Conservation (phyloP, 306 rosid genomes). For the Rosa persica region DNA sequence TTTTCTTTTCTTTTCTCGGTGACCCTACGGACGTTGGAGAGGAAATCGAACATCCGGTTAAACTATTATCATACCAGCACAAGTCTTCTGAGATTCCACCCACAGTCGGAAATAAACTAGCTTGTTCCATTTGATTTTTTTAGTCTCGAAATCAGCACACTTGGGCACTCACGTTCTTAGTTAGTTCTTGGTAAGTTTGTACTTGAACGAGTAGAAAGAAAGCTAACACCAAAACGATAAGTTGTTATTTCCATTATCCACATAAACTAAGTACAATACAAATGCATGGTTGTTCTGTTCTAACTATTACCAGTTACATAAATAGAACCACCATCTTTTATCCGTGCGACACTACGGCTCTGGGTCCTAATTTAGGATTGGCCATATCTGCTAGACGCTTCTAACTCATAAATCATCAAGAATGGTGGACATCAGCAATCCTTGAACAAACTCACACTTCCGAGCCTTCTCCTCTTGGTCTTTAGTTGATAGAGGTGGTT, state of each 20-base stretch:
- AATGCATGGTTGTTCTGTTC: conserved; percentile 37
- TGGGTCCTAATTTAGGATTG: conserved; percentile 24
- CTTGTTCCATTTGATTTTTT: background rate
- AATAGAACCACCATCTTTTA: conserved; percentile 30
- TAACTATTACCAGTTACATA: conserved; percentile 41
- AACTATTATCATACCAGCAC: no score
- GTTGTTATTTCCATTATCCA: conserved; percentile 48
- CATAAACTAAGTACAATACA: conserved; percentile 34
- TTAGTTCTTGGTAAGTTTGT: background rate
- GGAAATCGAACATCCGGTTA: no score
- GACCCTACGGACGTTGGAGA: no score
- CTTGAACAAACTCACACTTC: conserved; percentile 74
- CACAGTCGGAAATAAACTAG: no score
- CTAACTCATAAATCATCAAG: conserved; percentile 55
- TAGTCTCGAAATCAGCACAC: background rate
- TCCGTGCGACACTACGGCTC: conserved; percentile 21
- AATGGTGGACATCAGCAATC: conserved; percentile 73
- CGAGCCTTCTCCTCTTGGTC: conserved; percentile 70
- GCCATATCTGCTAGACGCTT: background rate
- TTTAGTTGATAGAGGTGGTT: conserved; percentile 45
- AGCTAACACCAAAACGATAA: conserved; percentile 12
- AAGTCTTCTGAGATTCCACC: no score
- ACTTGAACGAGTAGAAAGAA: background rate
- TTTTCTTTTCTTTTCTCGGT: no score
- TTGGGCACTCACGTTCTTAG: background rate